A percentile compares a stretch with the other conserved stretches of the same genome.
Evolutionary conservation across 768 basidiomycete genomes (phyloP).

Genomic region (Galerina marginata): DNA sequence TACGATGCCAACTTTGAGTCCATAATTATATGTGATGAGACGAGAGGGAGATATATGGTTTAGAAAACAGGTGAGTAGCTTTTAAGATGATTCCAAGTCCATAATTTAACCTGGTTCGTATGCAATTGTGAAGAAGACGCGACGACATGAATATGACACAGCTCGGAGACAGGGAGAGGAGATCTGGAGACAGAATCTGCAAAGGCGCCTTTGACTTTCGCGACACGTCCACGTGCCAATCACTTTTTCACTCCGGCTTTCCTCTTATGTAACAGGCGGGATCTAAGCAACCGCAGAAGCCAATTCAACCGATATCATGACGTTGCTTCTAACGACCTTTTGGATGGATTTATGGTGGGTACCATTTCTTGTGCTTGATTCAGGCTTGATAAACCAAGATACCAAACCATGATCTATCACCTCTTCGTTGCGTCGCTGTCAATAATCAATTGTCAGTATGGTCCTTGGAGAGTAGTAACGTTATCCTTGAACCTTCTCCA

Average conservation of each 20-base stretch:
- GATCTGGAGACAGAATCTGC: conserved; percentile 3
- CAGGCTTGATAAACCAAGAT: too few species aligned
- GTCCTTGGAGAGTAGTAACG: too few species aligned
- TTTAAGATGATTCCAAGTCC: conserved; percentile 1
- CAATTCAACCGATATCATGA: too few species aligned
- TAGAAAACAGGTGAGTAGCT: conserved; percentile 1
- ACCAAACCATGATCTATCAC: too few species aligned
- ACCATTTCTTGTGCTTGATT: too few species aligned
- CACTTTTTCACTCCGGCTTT: conserved; percentile 10
- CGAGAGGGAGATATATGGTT: not conserved
- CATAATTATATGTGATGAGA: not conserved
- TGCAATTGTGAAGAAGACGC: conserved; percentile 22
- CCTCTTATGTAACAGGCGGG: not conserved
- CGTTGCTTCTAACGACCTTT: too few species aligned
- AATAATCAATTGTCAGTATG: too few species aligned
- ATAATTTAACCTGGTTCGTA: conserved; percentile 17
- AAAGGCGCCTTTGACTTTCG: conserved; percentile 15
- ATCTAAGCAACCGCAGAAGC: conserved; percentile 5
- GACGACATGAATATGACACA: conserved; percentile 9
- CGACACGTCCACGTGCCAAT: conserved; percentile 25
- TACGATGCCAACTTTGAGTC: not conserved
- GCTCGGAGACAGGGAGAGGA: too few species aligned
- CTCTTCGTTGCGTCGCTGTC: too few species aligned
- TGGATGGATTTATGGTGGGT: too few species aligned
- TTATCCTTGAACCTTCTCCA: too few species aligned